Conservation (phyloP, 192 early-diverging fungal species). For the Mycoemilia scoparia region DNA sequence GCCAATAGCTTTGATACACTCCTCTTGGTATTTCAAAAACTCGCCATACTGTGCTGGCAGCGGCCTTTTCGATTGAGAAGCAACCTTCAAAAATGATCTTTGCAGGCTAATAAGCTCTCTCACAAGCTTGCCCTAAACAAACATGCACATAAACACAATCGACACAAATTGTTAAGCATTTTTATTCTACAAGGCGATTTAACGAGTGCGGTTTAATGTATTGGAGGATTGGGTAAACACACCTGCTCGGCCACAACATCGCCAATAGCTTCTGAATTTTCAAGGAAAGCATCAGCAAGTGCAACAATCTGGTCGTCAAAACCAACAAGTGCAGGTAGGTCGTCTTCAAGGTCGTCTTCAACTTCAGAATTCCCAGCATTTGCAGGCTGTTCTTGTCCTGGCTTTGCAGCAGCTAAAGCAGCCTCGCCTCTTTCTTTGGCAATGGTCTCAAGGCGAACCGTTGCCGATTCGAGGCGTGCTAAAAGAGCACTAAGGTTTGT, state of each 20-base stretch:
- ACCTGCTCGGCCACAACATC: conserved; percentile 48
- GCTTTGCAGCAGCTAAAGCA: conserved; percentile 17
- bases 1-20: conserved; percentile 40
- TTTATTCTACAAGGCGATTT: no score
- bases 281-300: conserved; percentile 18
- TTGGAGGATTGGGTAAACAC: no score
- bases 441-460: conserved; percentile 73
- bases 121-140: conserved; percentile 34
- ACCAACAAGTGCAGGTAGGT: conserved; percentile 20
- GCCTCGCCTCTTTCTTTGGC: conserved; percentile 36
- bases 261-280: conserved; percentile 28
- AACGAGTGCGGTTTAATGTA: no score
- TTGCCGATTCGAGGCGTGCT: conserved; percentile 83
- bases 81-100: conserved; percentile 53
- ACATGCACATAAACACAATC: neutral
- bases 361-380: neutral
- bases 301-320: conserved; percentile 34
- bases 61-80: conserved; percentile 61
- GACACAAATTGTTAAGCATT: no score
- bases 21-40: conserved; percentile 51
- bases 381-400: conserved; percentile 4
- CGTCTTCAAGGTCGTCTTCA: conserved; percentile 5
- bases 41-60: conserved; percentile 36
- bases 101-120: conserved; percentile 46
- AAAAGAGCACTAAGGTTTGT: conserved; percentile 42